These are phyloP conservation scores for Cercospora sp. DNA, from an alignment of 2,329 filamentous ascomycete species.

Conservation along the genomic window DNA sequence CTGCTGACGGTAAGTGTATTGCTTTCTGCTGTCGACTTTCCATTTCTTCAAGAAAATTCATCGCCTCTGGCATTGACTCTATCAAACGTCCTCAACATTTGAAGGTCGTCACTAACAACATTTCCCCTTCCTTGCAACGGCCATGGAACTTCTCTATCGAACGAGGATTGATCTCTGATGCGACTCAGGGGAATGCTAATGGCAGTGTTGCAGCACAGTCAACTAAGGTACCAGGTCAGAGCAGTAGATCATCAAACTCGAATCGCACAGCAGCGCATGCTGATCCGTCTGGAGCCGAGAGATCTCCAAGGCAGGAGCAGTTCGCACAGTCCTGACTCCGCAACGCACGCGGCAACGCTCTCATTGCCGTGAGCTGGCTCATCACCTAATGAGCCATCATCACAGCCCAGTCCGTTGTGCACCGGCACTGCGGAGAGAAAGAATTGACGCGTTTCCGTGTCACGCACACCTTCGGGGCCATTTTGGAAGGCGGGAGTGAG, in stretches of 20 bases:
- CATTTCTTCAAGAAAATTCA: neutral
- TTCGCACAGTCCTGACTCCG: neutral
- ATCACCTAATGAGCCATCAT: neutral
- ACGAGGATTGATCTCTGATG: neutral
- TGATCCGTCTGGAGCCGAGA: neutral
- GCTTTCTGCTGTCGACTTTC: neutral
- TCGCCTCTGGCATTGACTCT: neutral
- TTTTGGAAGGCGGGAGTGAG: neutral
- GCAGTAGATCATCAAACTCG: neutral
- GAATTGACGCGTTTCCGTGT: neutral
- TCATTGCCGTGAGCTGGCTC: neutral
- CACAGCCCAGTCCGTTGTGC: neutral
- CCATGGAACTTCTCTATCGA: neutral
- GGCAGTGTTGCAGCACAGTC: neutral
- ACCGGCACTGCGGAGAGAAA: neutral
- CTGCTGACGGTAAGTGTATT: neutral
- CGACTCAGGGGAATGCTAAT: neutral
- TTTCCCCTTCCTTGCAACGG: neutral
- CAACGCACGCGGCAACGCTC: neutral
- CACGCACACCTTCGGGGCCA: neutral
- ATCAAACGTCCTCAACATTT: neutral
- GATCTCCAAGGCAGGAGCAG: neutral
- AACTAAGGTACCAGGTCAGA: neutral
- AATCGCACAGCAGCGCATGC: neutral
- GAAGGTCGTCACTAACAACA: neutral